A percentile compares a stretch with the other conserved stretches of the same genome.
These are phyloP conservation scores for Hyphopichia pseudoburtonii DNA, from an alignment of 1,139 yeast species.

Conservation along the genomic window DNA sequence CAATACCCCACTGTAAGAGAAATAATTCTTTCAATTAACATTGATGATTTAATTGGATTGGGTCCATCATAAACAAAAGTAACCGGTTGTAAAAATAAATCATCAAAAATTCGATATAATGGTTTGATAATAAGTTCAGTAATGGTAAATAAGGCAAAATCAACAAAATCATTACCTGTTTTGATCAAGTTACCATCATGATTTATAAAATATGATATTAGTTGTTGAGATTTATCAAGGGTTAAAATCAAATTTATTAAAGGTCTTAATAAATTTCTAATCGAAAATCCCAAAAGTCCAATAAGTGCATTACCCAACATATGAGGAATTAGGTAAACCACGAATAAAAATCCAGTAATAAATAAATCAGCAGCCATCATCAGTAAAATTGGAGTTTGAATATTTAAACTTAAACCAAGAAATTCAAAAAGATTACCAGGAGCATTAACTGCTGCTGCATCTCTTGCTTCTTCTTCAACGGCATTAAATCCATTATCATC, in stretches of 20 bases:
- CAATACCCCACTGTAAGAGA: conserved; percentile 40
- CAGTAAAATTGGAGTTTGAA: conserved; percentile 37
- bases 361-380: conserved; percentile 42
- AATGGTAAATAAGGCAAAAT: conserved; percentile 9
- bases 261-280: conserved; percentile 2
- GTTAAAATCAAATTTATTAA: background rate
- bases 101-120: conserved; percentile 12
- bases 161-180: conserved; percentile 13
- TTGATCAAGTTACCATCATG: conserved; percentile 1
- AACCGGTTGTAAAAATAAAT: conserved; percentile 15
- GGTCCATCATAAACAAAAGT: conserved; percentile 6
- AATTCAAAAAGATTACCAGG: conserved; percentile 34
- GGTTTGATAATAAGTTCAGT: conserved; percentile 19
- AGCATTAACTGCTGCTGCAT: conserved; percentile 12
- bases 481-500: conserved; percentile 8
- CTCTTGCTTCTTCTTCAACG: conserved; percentile 12
- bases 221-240: background rate
- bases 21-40: conserved; percentile 33
- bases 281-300: conserved; percentile 11
- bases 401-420: conserved; percentile 36
- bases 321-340: conserved; percentile 57
- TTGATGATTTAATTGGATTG: conserved; percentile 8
- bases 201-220: background rate
- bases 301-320: conserved; percentile 41
- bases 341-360: conserved; percentile 41